Conservation (phyloP, 129 eudicot species). For the Dittrichia graveolens region DNA sequence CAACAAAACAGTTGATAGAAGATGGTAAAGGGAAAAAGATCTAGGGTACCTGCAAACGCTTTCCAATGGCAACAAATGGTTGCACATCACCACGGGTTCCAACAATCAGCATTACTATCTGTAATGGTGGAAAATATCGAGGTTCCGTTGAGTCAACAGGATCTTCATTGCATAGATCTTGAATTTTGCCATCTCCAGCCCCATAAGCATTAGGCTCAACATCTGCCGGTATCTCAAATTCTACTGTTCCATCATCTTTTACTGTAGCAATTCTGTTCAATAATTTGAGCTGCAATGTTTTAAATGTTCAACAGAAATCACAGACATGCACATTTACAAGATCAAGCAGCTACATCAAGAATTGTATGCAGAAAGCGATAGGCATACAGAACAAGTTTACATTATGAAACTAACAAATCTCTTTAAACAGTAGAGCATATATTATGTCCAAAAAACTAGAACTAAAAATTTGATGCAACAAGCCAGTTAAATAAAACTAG, state of each 20-base stretch:
- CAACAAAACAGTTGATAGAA: conserved; percentile 1
- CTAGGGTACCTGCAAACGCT: conserved; percentile 72
- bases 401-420: neutral
- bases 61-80: conserved; percentile 96
- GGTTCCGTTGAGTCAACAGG: conserved; percentile 68
- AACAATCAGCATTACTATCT: conserved; percentile 90
- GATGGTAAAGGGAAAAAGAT: conserved; percentile 5
- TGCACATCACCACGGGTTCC: conserved; percentile 99
- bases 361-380: conserved; percentile 5
- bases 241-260: conserved; percentile 93
- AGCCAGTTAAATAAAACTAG: neutral
- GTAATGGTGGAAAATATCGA: conserved; percentile 76
- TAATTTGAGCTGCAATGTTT: conserved; percentile 88
- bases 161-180: conserved; percentile 57
- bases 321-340: conserved; percentile 27
- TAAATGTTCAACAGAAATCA: conserved; percentile 43
- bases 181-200: conserved; percentile 40
- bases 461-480: neutral
- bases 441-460: neutral
- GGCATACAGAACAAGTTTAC: neutral
- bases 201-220: conserved; percentile 56
- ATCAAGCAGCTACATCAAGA: conserved; percentile 11
- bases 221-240: conserved; percentile 85
- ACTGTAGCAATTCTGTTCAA: conserved; percentile 98
- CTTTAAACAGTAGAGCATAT: neutral